Evolutionary conservation across 129 eudicot genomes (phyloP).

Genomic region (Flaveria linearis): DNA sequence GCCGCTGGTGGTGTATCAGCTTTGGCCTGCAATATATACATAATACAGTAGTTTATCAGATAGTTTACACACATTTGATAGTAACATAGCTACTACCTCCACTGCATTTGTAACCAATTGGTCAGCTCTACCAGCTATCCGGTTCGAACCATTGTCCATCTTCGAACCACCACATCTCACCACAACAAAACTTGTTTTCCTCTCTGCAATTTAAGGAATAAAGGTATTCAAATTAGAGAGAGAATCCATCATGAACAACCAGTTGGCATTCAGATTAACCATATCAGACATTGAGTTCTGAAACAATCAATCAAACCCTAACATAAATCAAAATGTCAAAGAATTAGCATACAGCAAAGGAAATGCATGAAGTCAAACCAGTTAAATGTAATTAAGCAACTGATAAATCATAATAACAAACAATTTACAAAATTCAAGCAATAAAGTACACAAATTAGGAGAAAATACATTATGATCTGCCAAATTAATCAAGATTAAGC

Average conservation of each 20-base stretch:
- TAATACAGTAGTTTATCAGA: background rate
- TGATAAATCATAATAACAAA: no score
- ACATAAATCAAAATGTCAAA: conserved; percentile 8
- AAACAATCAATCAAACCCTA: background rate
- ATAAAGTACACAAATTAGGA: background rate
- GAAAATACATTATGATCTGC: background rate
- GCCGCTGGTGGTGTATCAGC: background rate
- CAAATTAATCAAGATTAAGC: background rate
- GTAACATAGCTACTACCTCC: conserved; percentile 43
- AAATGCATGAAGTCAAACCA: background rate
- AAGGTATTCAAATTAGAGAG: background rate
- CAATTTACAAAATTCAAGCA: background rate
- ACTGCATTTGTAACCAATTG: conserved; percentile 63
- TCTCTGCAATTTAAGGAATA: conserved; percentile 38
- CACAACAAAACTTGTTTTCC: conserved; percentile 44
- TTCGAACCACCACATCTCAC: conserved; percentile 48
- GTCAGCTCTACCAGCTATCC: conserved; percentile 38
- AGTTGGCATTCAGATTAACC: background rate
- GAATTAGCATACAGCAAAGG: background rate
- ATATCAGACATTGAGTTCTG: no score
- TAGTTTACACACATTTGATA: background rate
- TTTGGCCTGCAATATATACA: background rate
- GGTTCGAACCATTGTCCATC: conserved; percentile 24
- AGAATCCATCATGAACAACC: no score
- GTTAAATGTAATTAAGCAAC: background rate